Conservation (phyloP, 208 protist genomes). For the Leishmania arabica region DNA sequence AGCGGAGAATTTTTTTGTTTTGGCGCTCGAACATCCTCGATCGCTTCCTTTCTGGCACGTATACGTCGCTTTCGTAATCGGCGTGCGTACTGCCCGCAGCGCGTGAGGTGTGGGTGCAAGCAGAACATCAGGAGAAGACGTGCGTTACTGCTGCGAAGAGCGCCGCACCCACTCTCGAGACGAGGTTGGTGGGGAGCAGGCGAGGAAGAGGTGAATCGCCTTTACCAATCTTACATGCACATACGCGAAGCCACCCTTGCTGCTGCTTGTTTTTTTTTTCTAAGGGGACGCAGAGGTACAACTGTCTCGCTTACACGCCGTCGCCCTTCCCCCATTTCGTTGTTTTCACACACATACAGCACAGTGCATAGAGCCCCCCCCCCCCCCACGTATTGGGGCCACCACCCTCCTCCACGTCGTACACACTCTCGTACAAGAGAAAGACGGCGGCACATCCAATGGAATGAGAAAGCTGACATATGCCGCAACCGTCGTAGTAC, state of each 20-base stretch:
- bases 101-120: neutral
- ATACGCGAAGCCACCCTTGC: neutral
- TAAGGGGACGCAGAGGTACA: neutral
- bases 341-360: neutral
- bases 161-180: neutral
- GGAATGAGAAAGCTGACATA: neutral
- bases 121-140: neutral
- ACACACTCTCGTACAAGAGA: neutral
- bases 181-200: neutral
- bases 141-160: neutral
- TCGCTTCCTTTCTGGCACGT: neutral
- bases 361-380: neutral
- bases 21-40: neutral
- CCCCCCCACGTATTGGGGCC: neutral
- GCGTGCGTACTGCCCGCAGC: neutral
- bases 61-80: constrained; percentile 7
- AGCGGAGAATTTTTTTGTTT: neutral
- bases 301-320: neutral
- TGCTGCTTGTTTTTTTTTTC: neutral
- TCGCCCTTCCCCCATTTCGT: neutral
- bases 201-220: neutral
- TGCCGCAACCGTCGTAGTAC: neutral
- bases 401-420: neutral
- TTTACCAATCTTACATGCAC: neutral
- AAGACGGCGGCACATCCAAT: neutral